Conservation (phyloP, 2,329 filamentous ascomycete genomes). For the Aureobasidium sp. region DNA sequence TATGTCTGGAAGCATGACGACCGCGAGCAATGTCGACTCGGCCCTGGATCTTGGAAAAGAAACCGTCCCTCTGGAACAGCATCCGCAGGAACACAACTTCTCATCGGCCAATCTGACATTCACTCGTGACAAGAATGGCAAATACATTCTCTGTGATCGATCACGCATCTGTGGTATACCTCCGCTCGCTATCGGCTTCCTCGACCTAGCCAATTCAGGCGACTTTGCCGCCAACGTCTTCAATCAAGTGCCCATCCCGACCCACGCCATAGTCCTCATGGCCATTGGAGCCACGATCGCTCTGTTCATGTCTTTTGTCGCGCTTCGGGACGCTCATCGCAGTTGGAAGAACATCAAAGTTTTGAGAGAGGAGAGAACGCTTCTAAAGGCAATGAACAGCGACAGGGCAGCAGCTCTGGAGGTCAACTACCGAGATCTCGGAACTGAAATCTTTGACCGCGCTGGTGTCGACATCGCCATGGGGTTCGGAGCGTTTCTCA, state of each 20-base stretch:
- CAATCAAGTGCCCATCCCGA: conserved; percentile 44
- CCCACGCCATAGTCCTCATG: conserved; percentile 43
- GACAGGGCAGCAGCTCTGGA: conserved; percentile 28
- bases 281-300: conserved; percentile 43
- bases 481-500: conserved; percentile 42
- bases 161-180: conserved; percentile 53
- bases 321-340: conserved; percentile 35
- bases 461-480: conserved; percentile 44
- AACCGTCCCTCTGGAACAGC: background rate
- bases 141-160: background rate
- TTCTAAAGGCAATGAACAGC: conserved; percentile 21
- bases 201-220: conserved; percentile 47
- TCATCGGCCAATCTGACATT: background rate
- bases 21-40: too few species aligned
- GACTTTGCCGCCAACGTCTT: conserved; percentile 52
- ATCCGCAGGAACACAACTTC: background rate
- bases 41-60: background rate
- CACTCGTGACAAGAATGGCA: background rate
- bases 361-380: conserved; percentile 34
- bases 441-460: conserved; percentile 43
- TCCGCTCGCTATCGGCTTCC: conserved; percentile 41
- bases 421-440: conserved; percentile 41
- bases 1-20: too few species aligned
- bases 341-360: conserved; percentile 40
- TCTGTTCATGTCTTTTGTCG: conserved; percentile 37